Evolutionary conservation across 305 asterid species (phyloP).

Genomic region (Ruellia speciosa): DNA sequence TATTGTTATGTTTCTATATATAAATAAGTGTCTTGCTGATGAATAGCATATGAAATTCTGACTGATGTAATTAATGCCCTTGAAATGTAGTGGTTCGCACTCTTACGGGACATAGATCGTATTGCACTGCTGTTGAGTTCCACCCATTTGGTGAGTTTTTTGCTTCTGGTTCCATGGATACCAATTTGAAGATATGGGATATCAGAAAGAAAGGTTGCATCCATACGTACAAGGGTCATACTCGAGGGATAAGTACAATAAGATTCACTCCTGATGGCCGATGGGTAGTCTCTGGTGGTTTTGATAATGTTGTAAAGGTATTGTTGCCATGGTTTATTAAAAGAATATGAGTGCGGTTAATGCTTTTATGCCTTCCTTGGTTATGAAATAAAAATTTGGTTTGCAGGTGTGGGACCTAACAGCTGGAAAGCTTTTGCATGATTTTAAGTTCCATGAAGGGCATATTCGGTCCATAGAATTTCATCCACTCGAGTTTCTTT

Average conservation of each 20-base stretch:
- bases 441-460: constrained; percentile 90
- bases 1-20: not conserved
- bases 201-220: constrained; percentile 97
- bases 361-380: constrained; percentile 13
- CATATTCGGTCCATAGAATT: constrained; percentile 85
- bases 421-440: constrained; percentile 96
- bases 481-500: constrained; percentile 93
- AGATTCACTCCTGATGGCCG: constrained; percentile 98
- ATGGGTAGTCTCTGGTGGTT: constrained; percentile 99
- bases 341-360: constrained; percentile 4
- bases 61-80: constrained; percentile 13
- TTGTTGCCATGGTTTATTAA: constrained; percentile 15
- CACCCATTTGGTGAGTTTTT: constrained; percentile 98
- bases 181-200: constrained; percentile 95
- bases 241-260: constrained; percentile 86
- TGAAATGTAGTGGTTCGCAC: constrained; percentile 90
- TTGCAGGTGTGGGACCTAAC: constrained; percentile 96
- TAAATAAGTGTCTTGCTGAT: not conserved
- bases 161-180: constrained; percentile 99
- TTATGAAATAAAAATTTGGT: constrained; percentile 22
- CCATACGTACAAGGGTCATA: constrained; percentile 93
- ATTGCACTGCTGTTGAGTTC: constrained; percentile 93
- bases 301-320: constrained; percentile 95
- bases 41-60: not conserved
- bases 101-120: constrained; percentile 93